These are phyloP conservation scores for Saccharomycopsis sp. DNA, from an alignment of 805 yeast species.

Conservation along the genomic window DNA sequence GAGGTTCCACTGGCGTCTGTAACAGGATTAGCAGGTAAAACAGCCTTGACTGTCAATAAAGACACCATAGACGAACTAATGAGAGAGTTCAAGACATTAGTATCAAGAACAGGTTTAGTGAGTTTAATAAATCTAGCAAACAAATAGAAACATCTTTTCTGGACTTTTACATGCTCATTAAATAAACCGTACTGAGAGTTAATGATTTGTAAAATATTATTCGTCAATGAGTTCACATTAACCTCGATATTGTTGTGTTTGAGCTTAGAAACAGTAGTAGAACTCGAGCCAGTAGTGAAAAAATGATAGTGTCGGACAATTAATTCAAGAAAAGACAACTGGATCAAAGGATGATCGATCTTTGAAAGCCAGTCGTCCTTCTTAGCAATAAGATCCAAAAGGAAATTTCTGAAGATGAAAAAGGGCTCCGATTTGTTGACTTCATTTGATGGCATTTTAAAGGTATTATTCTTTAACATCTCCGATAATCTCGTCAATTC, in stretches of 20 bases:
- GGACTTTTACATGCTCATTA: slow-evolving; percentile 64
- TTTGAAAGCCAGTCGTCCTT: slow-evolving; percentile 26
- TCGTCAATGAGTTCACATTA: slow-evolving; percentile 43
- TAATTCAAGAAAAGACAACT: slow-evolving; percentile 75
- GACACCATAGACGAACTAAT: slow-evolving; percentile 54
- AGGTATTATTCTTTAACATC: slow-evolving; percentile 67
- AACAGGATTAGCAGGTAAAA: slow-evolving; percentile 32
- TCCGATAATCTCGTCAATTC: slow-evolving; percentile 79
- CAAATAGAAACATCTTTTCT: slow-evolving; percentile 84
- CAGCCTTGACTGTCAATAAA: slow-evolving; percentile 57
- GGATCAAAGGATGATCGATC: slow-evolving; percentile 75
- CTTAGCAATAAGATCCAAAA: slow-evolving; percentile 40
- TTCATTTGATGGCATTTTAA: slow-evolving; percentile 61
- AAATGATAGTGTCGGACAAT: slow-evolving; percentile 72
- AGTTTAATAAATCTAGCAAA: slow-evolving; percentile 76
- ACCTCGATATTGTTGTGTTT: slow-evolving; percentile 24
- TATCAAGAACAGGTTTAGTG: slow-evolving; percentile 59
- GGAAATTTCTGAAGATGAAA: slow-evolving; percentile 52
- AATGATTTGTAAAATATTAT: slow-evolving; percentile 67
- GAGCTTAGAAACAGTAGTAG: slow-evolving; percentile 19
- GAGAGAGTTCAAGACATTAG: slow-evolving; percentile 45
- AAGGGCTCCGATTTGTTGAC: slow-evolving; percentile 62
- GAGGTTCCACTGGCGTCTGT: slow-evolving; percentile 24
- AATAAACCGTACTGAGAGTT: slow-evolving; percentile 78
- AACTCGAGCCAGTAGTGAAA: slow-evolving; percentile 27